Evolutionary conservation across 192 early-diverging fungal genomes (phyloP).

Genomic region (Coemansia sp.): DNA sequence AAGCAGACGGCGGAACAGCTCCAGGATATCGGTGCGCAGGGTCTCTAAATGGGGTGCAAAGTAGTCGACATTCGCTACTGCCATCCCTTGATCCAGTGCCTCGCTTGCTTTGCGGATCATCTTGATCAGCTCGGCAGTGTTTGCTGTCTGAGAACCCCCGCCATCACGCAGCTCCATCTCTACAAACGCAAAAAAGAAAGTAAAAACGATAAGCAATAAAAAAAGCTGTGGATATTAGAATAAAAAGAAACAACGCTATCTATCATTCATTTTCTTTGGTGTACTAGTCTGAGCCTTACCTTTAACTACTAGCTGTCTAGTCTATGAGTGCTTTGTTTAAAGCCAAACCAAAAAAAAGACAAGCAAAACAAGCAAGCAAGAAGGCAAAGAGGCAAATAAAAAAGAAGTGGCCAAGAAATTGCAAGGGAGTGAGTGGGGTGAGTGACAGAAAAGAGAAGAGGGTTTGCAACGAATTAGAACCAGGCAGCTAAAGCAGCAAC

Average conservation of each 20-base stretch:
- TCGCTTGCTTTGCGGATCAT: slow-evolving; percentile 36
- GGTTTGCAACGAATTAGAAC: background rate
- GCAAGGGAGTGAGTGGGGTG: too few relatives aligned
- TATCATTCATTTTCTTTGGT: too few relatives aligned
- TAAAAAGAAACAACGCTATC: too few relatives aligned
- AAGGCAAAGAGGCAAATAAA: background rate
- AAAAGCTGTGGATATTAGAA: too few relatives aligned
- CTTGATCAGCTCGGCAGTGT: slow-evolving; percentile 48
- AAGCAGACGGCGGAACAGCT: slow-evolving; percentile 46
- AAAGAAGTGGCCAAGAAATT: background rate
- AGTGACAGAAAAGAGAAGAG: background rate
- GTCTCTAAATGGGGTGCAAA: slow-evolving; percentile 38
- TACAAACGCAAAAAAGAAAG: background rate
- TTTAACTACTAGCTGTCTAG: too few relatives aligned
- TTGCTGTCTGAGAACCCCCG: slow-evolving; percentile 11
- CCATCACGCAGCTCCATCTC: slow-evolving; percentile 7
- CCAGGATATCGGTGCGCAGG: slow-evolving; percentile 36
- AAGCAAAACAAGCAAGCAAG: background rate
- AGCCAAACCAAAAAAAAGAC: background rate
- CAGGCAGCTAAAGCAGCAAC: slow-evolving; percentile 5
- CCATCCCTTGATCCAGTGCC: slow-evolving; percentile 27
- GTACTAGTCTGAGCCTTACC: too few relatives aligned
- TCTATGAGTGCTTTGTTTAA: background rate
- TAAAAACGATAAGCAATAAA: too few relatives aligned
- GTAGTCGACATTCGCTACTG: slow-evolving; percentile 18